These are phyloP conservation scores for Cladobotryum protrusum DNA, from an alignment of 2,329 filamentous ascomycete species.

Conservation along the genomic window DNA sequence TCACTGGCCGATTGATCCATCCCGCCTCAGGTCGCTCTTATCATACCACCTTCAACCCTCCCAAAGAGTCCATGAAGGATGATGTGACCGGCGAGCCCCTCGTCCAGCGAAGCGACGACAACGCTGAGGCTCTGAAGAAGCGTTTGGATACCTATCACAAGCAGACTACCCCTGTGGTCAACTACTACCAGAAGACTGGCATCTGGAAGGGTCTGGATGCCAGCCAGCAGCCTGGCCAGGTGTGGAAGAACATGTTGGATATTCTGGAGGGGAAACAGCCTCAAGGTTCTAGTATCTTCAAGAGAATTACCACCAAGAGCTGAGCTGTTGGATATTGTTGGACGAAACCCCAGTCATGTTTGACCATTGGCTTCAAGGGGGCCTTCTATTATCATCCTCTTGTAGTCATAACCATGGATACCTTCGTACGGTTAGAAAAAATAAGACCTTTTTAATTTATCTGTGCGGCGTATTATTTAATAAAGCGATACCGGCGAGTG, in stretches of 20 bases:
- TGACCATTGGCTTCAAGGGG: slow-evolving; percentile 3
- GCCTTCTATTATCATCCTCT: background rate
- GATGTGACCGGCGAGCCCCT: slow-evolving; percentile 95
- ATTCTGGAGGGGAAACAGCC: slow-evolving; percentile 62
- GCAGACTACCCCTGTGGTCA: slow-evolving; percentile 87
- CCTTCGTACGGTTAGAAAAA: background rate
- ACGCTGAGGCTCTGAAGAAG: slow-evolving; percentile 93
- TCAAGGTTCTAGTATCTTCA: slow-evolving; percentile 35
- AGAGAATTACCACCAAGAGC: slow-evolving; percentile 26
- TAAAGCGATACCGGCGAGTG: too few relatives aligned
- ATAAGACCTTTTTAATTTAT: slow-evolving; percentile 9
- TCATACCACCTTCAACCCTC: slow-evolving; percentile 98
- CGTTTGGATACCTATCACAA: slow-evolving; percentile 86
- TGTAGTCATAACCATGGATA: slow-evolving; percentile 11
- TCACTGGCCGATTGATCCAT: slow-evolving; percentile 93
- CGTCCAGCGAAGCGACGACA: slow-evolving; percentile 95
- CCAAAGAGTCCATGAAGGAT: slow-evolving; percentile 89
- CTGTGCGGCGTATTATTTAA: background rate
- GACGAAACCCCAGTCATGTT: slow-evolving; percentile 21
- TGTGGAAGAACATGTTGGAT: slow-evolving; percentile 87
- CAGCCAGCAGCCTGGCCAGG: slow-evolving; percentile 88
- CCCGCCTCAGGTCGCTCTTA: slow-evolving; percentile 94
- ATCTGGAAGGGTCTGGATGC: slow-evolving; percentile 97
- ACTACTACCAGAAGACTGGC: slow-evolving; percentile 94
- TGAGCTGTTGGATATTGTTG: slow-evolving; percentile 17